Evolutionary conservation across 75 land plant species (phyloP).

Genomic region (Pinus taeda): DNA sequence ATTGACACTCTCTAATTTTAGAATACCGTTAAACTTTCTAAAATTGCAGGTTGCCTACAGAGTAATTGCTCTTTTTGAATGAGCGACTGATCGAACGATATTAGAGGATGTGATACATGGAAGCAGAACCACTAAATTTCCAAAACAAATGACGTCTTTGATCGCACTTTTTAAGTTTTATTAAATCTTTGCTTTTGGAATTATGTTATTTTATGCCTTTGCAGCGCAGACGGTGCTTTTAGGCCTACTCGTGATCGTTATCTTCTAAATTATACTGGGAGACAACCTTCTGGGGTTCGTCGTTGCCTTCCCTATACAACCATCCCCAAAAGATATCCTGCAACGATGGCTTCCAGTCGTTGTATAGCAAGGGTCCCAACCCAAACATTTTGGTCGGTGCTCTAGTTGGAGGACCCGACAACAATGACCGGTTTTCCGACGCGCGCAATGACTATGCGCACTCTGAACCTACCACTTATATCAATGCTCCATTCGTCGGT

Average conservation of each 20-base stretch:
- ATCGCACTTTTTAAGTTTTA: too few relatives aligned
- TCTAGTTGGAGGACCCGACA: constrained; percentile 94
- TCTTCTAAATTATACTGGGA: constrained; percentile 56
- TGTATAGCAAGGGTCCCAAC: constrained; percentile 43
- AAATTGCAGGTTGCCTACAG: too few relatives aligned
- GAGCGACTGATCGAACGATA: too few relatives aligned
- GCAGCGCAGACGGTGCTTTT: too few relatives aligned
- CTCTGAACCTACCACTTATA: constrained; percentile 93
- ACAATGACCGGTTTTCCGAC: constrained; percentile 84
- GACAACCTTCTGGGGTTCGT: constrained; percentile 90
- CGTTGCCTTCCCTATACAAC: constrained; percentile 65
- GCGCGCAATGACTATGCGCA: constrained; percentile 81
- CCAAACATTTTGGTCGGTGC: constrained; percentile 87
- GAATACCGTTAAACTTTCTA: too few relatives aligned
- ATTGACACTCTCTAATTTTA: too few relatives aligned
- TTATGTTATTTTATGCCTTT: too few relatives aligned
- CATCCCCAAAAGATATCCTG: constrained; percentile 58
- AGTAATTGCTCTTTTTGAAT: too few relatives aligned
- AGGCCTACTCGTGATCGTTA: neutral
- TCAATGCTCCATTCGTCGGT: constrained; percentile 76
- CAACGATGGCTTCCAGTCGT: constrained; percentile 73
- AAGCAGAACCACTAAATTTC: too few relatives aligned
- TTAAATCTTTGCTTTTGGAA: too few relatives aligned
- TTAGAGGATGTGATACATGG: too few relatives aligned
- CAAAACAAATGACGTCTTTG: too few relatives aligned